These are phyloP conservation scores for Fusarium oxysporum DNA, from an alignment of 2,329 filamentous ascomycete genomes.

Conservation along the genomic window DNA sequence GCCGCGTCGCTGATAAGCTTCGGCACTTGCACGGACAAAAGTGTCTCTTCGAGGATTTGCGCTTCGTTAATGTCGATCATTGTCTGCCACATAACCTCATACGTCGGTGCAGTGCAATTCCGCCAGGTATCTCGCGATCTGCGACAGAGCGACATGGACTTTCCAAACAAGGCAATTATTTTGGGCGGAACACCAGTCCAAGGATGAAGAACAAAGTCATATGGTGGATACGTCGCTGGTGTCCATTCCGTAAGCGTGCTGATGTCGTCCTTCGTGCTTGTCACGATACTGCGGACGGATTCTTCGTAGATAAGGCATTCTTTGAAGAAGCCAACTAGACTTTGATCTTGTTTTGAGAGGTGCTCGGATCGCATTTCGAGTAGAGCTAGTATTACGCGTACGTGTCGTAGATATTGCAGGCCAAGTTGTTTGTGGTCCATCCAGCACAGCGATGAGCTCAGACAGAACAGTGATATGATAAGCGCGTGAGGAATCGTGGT, in stretches of 20 bases:
- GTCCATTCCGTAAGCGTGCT: conserved; percentile 35
- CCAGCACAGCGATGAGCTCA: conserved; percentile 40
- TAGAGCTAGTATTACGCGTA: conserved; percentile 30
- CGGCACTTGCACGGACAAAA: conserved; percentile 31
- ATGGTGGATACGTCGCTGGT: conserved; percentile 1
- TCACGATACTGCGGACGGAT: conserved; percentile 35
- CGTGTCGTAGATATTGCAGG: conserved; percentile 34
- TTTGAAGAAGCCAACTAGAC: conserved; percentile 33
- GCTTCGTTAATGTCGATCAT: conserved; percentile 37
- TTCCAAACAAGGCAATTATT: conserved; percentile 35
- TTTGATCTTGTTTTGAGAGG: conserved; percentile 21
- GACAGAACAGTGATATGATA: conserved; percentile 33
- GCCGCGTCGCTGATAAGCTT: conserved; percentile 5
- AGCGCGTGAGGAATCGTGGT: conserved; percentile 24
- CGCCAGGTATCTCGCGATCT: conserved; percentile 36
- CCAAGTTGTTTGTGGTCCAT: conserved; percentile 37
- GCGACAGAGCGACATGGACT: conserved; percentile 37
- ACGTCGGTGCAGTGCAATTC: conserved; percentile 31
- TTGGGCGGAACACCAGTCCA: conserved; percentile 37
- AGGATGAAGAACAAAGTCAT: conserved; percentile 33
- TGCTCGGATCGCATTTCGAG: conserved; percentile 30
- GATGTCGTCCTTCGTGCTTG: conserved; percentile 33
- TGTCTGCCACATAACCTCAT: conserved; percentile 37
- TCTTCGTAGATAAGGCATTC: conserved; percentile 38
- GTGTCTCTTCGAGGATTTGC: conserved; percentile 30